Conservation (phyloP, 2,329 filamentous ascomycete genomes). For the Diplocarpon rosae region DNA sequence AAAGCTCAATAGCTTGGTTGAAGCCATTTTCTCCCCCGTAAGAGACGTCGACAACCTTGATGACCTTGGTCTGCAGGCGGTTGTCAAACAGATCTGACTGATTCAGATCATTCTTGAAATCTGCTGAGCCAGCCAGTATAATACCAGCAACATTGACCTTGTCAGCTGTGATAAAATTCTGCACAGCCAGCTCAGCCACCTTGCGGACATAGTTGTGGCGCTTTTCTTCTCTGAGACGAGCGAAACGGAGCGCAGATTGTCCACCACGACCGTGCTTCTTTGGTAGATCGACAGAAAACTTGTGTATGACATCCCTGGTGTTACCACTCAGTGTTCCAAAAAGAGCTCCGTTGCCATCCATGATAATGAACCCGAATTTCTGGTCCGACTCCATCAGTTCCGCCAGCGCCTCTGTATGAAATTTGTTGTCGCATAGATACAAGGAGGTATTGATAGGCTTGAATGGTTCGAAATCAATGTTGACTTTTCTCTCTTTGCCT, state of each 20-base stretch:
- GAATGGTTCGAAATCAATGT: constrained; percentile 99
- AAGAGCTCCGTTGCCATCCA: constrained; percentile 97
- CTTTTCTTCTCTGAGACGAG: constrained; percentile 98
- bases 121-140: constrained; percentile 90
- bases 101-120: constrained; percentile 99
- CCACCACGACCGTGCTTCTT: constrained; percentile 99
- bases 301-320: constrained; percentile 92
- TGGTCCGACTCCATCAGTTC: constrained; percentile 97
- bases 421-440: constrained; percentile 99
- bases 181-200: constrained; percentile 92
- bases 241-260: constrained; percentile 98
- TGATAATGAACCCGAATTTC: constrained; percentile 99
- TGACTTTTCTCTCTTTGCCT: constrained; percentile 98
- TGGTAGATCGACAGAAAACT: constrained; percentile 95
- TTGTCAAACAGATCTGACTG: constrained; percentile 94
- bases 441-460: constrained; percentile 99
- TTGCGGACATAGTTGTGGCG: constrained; percentile 99
- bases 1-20: constrained; percentile 96
- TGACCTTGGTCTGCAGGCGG: constrained; percentile 86
- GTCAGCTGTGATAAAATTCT: constrained; percentile 97
- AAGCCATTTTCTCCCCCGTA: constrained; percentile 99
- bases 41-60: constrained; percentile 98
- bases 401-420: constrained; percentile 93
- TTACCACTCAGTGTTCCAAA: constrained; percentile 97
- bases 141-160: constrained; percentile 96